Percentiles rank a stretch among this genome's conserved stretches.
Conservation (phyloP, 306 rosid species). For the Gleditsia sinensis region DNA sequence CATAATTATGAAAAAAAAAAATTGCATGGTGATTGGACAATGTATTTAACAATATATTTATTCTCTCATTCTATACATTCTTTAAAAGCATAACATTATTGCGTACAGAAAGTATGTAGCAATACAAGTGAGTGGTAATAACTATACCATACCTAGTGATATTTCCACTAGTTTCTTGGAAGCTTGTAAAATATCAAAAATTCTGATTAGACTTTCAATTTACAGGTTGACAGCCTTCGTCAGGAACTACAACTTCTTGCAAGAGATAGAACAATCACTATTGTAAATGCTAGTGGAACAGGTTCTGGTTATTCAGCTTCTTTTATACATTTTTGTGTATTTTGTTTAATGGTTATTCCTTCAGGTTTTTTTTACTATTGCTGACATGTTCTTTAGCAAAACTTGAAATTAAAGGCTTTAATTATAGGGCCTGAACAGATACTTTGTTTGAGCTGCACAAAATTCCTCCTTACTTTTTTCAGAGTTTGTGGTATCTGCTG, state of each 20-base stretch:
- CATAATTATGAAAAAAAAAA: neutral
- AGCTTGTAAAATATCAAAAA: constrained; percentile 1
- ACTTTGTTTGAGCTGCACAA: constrained; percentile 6
- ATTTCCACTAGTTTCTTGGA: constrained; percentile 2
- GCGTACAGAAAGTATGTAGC: neutral
- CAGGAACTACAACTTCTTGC: constrained; percentile 62
- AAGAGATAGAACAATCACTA: constrained; percentile 58
- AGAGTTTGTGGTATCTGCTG: constrained; percentile 26
- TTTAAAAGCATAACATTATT: constrained; percentile 20
- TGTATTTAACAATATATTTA: constrained; percentile 4
- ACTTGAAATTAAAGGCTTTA: constrained; percentile 18
- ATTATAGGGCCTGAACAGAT: neutral
- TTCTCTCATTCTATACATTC: constrained; percentile 18
- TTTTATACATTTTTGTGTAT: neutral
- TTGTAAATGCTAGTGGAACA: constrained; percentile 65
- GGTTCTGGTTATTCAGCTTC: constrained; percentile 49
- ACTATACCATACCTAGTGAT: neutral
- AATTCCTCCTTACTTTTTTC: neutral
- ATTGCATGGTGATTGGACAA: neutral
- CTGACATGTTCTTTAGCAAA: constrained; percentile 17
- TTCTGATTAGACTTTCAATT: constrained; percentile 26
- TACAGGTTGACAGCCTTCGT: constrained; percentile 80
- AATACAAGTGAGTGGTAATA: neutral
- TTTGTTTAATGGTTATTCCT: neutral
- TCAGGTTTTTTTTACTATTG: constrained; percentile 1